Conservation (phyloP, 2,329 filamentous ascomycete species). For the Neoascochyta sp. region DNA sequence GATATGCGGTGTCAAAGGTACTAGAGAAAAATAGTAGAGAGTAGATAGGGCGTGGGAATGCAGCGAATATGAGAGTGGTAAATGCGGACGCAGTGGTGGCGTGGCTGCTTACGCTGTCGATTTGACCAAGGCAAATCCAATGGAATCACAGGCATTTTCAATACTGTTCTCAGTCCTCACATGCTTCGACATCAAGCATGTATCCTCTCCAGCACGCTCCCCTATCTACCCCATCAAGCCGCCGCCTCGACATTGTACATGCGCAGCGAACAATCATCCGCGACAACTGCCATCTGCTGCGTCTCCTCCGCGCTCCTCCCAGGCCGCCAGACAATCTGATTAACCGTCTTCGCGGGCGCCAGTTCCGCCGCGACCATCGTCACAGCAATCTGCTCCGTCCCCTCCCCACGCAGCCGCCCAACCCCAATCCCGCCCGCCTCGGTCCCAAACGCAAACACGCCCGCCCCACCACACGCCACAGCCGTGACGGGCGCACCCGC, state of each 20-base stretch:
- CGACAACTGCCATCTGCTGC: constrained; percentile 39
- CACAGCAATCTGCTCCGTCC: constrained; percentile 14
- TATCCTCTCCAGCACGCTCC: too few species aligned
- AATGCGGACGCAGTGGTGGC: too few species aligned
- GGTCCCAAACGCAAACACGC: constrained; percentile 31
- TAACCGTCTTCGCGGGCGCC: constrained; percentile 28
- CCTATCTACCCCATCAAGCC: too few species aligned
- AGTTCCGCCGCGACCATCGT: constrained; percentile 12
- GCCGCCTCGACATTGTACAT: constrained; percentile 32
- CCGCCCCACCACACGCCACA: constrained; percentile 17
- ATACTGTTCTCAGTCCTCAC: too few species aligned
- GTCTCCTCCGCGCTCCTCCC: constrained; percentile 2
- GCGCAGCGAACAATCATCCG: constrained; percentile 42
- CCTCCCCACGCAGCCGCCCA: constrained; percentile 4
- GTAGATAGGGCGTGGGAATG: too few species aligned
- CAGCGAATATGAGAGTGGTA: too few species aligned
- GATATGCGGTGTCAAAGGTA: too few species aligned
- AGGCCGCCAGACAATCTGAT: constrained; percentile 35
- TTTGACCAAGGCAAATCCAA: too few species aligned
- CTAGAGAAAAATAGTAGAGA: too few species aligned
- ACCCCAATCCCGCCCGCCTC: constrained; percentile 30
- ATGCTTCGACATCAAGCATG: too few species aligned
- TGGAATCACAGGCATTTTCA: too few species aligned
- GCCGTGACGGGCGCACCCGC: constrained; percentile 29
- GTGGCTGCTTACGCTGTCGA: too few species aligned